Evolutionary conservation across 306 rosid genomes (phyloP).

Genomic region (Cotoneaster glaucophyllus): DNA sequence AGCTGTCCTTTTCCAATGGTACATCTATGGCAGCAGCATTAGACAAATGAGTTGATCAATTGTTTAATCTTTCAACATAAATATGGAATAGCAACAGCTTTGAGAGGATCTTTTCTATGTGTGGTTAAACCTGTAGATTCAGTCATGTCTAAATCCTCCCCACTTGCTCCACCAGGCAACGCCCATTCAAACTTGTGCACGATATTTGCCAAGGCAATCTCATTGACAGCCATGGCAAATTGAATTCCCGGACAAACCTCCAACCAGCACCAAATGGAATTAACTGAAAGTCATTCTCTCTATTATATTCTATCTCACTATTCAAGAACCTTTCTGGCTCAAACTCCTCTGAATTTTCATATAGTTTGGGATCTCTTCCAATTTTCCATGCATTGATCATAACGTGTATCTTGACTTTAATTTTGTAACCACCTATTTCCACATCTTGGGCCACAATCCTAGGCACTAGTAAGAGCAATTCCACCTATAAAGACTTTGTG

Average conservation of each 20-base stretch:
- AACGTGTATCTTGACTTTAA: background rate
- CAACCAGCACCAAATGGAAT: conserved; percentile 36
- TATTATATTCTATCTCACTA: conserved; percentile 13
- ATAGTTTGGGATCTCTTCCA: conserved; percentile 24
- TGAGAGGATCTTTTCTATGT: conserved; percentile 32
- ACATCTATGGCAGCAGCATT: too few species aligned
- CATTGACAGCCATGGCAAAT: conserved; percentile 24
- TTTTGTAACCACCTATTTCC: background rate
- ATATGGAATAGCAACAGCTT: conserved; percentile 8
- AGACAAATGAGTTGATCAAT: too few species aligned
- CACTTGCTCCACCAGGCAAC: conserved; percentile 14
- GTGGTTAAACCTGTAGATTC: conserved; percentile 20
- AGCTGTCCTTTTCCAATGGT: too few species aligned
- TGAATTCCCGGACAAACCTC: conserved; percentile 22
- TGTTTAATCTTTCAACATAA: background rate
- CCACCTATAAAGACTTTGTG: too few species aligned
- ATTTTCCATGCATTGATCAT: conserved; percentile 16
- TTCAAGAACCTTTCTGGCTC: conserved; percentile 16
- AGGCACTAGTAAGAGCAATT: background rate
- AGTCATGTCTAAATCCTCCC: conserved; percentile 25
- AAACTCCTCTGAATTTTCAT: background rate
- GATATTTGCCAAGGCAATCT: conserved; percentile 31
- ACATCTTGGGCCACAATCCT: background rate
- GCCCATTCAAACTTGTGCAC: conserved; percentile 26
- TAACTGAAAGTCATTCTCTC: conserved; percentile 25